phyloP scores from a whole-genome alignment of 2,329 filamentous ascomycete species.

The Chrysoporthe deuterocubensis region DNA sequence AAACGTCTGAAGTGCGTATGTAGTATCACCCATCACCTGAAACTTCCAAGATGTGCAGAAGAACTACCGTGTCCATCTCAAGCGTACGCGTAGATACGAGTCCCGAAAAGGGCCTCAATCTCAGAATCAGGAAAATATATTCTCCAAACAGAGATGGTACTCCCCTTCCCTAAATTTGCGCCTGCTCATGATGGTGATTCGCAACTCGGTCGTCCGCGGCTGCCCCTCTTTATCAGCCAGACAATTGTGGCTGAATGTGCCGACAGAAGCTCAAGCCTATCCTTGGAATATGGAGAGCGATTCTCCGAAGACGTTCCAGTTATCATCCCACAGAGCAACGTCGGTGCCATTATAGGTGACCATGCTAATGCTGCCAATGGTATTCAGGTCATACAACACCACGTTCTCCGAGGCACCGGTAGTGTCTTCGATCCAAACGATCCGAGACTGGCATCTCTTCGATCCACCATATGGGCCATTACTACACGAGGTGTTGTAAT shows the following conservation, averaged over 20 bases:
- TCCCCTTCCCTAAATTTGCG: not conserved
- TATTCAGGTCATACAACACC: constrained; percentile 47
- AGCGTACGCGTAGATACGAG: not conserved
- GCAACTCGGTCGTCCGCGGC: not conserved
- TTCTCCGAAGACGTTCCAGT: constrained; percentile 41
- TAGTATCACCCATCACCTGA: not conserved
- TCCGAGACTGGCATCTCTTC: constrained; percentile 50
- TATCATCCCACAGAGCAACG: constrained; percentile 40
- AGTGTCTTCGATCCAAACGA: constrained; percentile 37
- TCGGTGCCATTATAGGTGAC: constrained; percentile 40
- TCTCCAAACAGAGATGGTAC: not conserved
- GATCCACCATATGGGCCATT: constrained; percentile 39
- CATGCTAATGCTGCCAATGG: constrained; percentile 45
- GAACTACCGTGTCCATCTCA: not conserved
- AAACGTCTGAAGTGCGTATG: not conserved
- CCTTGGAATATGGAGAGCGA: constrained; percentile 33
- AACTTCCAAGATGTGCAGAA: not conserved
- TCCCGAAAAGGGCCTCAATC: not conserved
- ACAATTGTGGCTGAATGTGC: not conserved
- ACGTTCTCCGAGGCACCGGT: constrained; percentile 30
- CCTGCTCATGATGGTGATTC: not conserved
- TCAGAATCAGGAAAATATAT: not conserved
- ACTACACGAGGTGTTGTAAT: constrained; percentile 58
- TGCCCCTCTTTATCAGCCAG: not conserved
- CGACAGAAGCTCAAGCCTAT: constrained; percentile 7